Evolutionary conservation across 2,329 filamentous ascomycete species (phyloP), one percentile per base, ranked within the genome.

Genomic region (Trichoderma aggressivum): DNA sequence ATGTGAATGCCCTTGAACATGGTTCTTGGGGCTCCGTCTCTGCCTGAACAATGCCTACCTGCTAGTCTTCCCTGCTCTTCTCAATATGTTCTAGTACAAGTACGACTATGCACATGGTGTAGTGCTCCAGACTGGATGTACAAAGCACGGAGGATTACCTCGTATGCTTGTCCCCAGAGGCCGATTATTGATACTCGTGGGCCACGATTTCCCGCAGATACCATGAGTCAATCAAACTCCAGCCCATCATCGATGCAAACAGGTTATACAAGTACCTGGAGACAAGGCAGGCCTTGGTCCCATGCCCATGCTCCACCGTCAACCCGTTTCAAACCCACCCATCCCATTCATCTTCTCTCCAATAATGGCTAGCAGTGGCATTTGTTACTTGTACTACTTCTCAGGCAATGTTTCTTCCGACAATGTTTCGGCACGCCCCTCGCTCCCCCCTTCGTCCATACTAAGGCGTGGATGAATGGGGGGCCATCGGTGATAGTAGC

Each of bases 201-300:
- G 64, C 26, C 64, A 30, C 65, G 65, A 68, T 68, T 68, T 68
- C 55, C 65, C 55, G 55, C 65, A 68, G 55, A 68, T n/a, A 43
- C 34, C 55, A 60, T 50, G 28, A 60, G 39, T 62, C 66, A 70
- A 70, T 36, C 43, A 70, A 62, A 58, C 66, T 68, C 60, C 55
- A 68, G 55, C 65, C 65, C 65, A 68, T 68, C 65, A 68, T 59
- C 26, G 36, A 68, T 47, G 55, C 65, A 68, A 68, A 60, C 55
- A 68, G 58, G 56, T 55, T 47, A 39, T 62, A 62, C 55, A 59
- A 14, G 28, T 59, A 30, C 56, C 26, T 59, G 32, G n/a, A 39
- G 28, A 55, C 66, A 62, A 70, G 66, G 66, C 24, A 26, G 53
- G 32, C 30, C 66, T 36, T 70, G 58, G 66, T 62, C 66, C 43